Base-by-base conservation (phyloP, 23 red algal genomes). In the Gracilaria caudata region DNA sequence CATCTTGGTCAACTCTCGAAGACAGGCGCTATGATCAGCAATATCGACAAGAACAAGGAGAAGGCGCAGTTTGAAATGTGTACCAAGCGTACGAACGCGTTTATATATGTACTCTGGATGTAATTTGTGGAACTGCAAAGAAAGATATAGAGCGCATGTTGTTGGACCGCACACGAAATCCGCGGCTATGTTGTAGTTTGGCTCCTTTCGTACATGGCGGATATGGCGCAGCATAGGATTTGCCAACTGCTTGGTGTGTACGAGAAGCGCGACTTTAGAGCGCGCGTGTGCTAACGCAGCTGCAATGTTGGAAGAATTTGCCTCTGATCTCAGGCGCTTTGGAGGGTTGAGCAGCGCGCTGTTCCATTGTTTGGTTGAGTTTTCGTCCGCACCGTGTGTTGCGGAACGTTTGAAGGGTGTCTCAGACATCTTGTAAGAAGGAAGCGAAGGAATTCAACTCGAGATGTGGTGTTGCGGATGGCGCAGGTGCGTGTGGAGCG, bases 61-160 rank as follows among this genome's bases (percentile, higher is more conserved):
- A 46, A 98, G 49, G 29, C 87, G 68, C 38, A 92, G 64, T 25
- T 88, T 87, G 57, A 91, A 98, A 24, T 46, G 40, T 10, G 74
- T 65, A 19, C 87, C 96, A 1, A 98, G 83, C 40, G 23, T 32
- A 37, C 82, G 79, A 23, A 94, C 70, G 25, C 96, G 43, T 34
- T 92, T 90, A 80, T 98, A 94, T 29, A 98, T 92, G 36, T 94
- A 94, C 6, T 46, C 54, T 20, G 79, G 79, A 37, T 87, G 46
- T 8, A 94, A 53, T 14, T 60, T 79, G 76, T 98, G 96, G 58
- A 81, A 93, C 20, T 89, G 89, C 55, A 98, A 55, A 5, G 92
- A 93, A 21, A 98, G 84, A 58, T 87, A 98, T 5, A 98, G 63
- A 19, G 84, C 96, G 64, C 92, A 86, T 20, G 96, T 92, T 11